A percentile compares a stretch with the other conserved stretches of the same genome.
These are phyloP conservation scores for Amylostereum areolatum DNA, from an alignment of 1,284 basidiomycete genomes.

Conservation along the genomic window DNA sequence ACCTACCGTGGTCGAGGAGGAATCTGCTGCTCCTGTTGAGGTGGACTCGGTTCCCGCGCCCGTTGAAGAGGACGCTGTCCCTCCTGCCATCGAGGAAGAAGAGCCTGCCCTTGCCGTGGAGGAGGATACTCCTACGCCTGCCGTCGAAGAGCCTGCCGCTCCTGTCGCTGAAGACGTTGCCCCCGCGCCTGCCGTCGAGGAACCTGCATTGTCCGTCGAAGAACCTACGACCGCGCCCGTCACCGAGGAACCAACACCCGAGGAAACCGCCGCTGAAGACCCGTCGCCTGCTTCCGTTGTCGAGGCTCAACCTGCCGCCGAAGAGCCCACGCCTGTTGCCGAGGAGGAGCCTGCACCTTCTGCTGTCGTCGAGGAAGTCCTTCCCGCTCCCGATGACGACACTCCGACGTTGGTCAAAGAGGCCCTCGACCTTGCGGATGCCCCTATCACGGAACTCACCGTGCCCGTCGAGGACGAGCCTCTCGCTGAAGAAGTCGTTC, in stretches of 20 bases:
- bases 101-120: neutral
- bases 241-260: neutral
- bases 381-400: too few species aligned
- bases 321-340: neutral
- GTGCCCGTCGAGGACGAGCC: neutral
- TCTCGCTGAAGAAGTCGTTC: neutral
- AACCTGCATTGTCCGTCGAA: neutral
- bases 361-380: neutral
- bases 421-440: too few species aligned
- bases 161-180: neutral
- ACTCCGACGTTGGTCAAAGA: too few species aligned
- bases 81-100: neutral
- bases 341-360: conserved; percentile 1
- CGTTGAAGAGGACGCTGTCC: neutral
- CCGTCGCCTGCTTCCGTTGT: neutral
- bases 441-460: neutral
- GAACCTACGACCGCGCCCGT: neutral
- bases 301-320: neutral
- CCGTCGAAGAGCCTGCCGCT: neutral
- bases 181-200: neutral
- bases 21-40: neutral
- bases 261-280: too few species aligned
- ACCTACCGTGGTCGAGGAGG: neutral
- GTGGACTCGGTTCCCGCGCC: neutral
- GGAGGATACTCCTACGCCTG: neutral